These are phyloP conservation scores for Acacia confusa DNA, from an alignment of 306 rosid species.

Conservation along the genomic window DNA sequence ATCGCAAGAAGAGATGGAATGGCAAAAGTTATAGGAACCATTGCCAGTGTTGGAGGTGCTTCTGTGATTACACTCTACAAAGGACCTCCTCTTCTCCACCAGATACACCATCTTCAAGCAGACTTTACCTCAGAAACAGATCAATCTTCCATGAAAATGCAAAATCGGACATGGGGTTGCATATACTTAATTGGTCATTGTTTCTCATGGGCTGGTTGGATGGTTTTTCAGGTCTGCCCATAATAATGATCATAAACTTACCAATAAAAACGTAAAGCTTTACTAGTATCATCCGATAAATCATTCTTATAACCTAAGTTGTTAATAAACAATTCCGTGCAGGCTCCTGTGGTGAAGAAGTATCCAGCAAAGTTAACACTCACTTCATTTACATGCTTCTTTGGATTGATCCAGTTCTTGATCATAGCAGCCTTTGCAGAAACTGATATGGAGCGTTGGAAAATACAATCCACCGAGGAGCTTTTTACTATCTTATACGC, in stretches of 20 bases:
- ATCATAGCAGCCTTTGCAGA: conserved; percentile 62
- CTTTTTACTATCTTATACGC: conserved; percentile 65
- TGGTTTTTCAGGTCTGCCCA: conserved; percentile 65
- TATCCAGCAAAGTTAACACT: conserved; percentile 66
- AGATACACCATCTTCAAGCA: conserved; percentile 35
- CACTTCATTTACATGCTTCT: conserved; percentile 65
- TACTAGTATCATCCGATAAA: not conserved
- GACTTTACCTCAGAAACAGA: conserved; percentile 24
- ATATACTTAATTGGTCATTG: conserved; percentile 70
- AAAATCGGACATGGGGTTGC: conserved; percentile 71
- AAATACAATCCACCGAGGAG: conserved; percentile 57
- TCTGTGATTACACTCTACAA: conserved; percentile 65
- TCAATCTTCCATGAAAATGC: conserved; percentile 40
- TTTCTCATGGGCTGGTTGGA: conserved; percentile 79
- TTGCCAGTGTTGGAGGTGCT: conserved; percentile 75
- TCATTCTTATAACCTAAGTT: conserved; percentile 10
- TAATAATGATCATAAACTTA: not conserved
- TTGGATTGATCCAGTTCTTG: conserved; percentile 76
- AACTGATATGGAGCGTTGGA: conserved; percentile 61
- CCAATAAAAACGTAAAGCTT: not conserved
- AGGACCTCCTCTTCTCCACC: conserved; percentile 68
- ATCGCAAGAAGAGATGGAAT: conserved; percentile 61
- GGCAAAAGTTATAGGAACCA: conserved; percentile 71
- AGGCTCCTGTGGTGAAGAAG: conserved; percentile 67
- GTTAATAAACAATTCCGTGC: conserved; percentile 25